phyloP scores from a whole-genome alignment of 2,329 filamentous ascomycete species.

The Aspergillus sp. region DNA sequence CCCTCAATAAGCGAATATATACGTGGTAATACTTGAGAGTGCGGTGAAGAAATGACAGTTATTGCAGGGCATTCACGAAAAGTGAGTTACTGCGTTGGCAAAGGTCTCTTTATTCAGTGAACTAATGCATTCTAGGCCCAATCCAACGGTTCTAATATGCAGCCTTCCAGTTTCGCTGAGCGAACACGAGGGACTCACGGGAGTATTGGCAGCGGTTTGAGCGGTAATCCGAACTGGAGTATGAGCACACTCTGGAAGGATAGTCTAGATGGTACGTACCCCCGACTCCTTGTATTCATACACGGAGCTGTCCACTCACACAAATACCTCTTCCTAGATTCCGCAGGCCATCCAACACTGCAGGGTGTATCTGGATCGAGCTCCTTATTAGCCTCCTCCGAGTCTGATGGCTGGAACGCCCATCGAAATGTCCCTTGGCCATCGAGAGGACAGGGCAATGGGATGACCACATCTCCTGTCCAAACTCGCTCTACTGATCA shows the following conservation, averaged over 20 bases:
- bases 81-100: conserved; percentile 30
- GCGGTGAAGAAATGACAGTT: conserved; percentile 27
- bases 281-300: too few species aligned
- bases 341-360: conserved; percentile 29
- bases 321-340: conserved; percentile 21
- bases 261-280: conserved; percentile 39
- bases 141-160: conserved; percentile 40
- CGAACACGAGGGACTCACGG: conserved; percentile 38
- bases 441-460: conserved; percentile 45
- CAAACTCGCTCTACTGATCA: conserved; percentile 53
- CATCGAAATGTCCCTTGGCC: conserved; percentile 60
- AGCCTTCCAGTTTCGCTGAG: conserved; percentile 37
- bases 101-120: background rate
- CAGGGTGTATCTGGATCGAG: conserved; percentile 67
- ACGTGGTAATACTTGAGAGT: conserved; percentile 15
- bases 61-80: conserved; percentile 37
- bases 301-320: background rate
- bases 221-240: conserved; percentile 46
- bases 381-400: conserved; percentile 67
- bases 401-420: conserved; percentile 63
- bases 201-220: conserved; percentile 45
- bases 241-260: conserved; percentile 55
- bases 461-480: conserved; percentile 59
- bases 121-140: conserved; percentile 28
- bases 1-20: conserved; percentile 24